phyloP scores from a whole-genome alignment of 176 grass and related monocot genomes.

The Secale cereale region DNA sequence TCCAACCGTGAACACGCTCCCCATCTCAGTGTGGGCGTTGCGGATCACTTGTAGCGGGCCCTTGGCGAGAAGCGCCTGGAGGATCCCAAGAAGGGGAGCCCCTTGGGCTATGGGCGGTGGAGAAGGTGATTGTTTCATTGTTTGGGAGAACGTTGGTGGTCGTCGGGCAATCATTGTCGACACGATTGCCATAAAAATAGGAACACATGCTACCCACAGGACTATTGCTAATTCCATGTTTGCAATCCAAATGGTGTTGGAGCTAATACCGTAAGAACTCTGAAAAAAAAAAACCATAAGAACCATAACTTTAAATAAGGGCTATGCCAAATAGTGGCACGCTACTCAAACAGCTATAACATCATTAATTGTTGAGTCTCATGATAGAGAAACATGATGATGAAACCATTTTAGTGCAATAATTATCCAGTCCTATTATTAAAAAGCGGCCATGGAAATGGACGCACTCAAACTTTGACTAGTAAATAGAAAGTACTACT shows the following conservation, averaged over 20 bases:
- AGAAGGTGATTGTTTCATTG: background rate
- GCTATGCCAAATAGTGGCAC: no score
- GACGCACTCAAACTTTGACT: no score
- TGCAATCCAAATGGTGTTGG: background rate
- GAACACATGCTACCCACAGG: background rate
- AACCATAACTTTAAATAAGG: no score
- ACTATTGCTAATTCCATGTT: background rate
- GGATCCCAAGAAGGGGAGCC: slow-evolving; percentile 29
- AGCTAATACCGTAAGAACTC: no score
- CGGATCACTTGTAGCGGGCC: slow-evolving; percentile 28
- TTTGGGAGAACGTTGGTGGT: background rate
- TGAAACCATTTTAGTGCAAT: no score
- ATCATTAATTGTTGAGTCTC: no score
- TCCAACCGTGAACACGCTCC: background rate
- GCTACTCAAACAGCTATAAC: no score
- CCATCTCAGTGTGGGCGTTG: background rate
- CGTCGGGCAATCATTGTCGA: background rate
- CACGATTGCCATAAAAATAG: background rate
- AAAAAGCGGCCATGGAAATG: no score
- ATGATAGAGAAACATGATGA: no score
- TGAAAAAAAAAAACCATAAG: no score
- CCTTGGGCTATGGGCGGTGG: slow-evolving; percentile 31
- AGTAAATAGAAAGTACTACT: no score
- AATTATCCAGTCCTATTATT: no score
- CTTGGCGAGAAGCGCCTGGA: slow-evolving; percentile 31